A percentile compares a stretch with the other conserved stretches of the same genome.
Evolutionary conservation across 495 filamentous ascomycete genomes (phyloP).

Genomic region (Pyrenula massariospora): DNA sequence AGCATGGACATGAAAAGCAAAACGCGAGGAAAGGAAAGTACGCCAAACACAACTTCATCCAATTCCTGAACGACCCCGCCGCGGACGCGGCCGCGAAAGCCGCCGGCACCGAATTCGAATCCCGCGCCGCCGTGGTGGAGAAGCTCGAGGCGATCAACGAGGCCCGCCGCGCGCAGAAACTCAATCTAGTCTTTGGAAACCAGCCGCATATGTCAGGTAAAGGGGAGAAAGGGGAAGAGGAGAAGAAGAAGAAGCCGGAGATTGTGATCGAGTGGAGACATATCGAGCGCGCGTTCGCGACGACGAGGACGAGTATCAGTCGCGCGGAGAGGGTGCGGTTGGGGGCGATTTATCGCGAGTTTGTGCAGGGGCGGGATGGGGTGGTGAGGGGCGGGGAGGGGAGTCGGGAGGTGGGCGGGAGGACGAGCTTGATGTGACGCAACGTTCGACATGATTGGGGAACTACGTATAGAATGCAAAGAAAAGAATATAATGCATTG

Average conservation of each 20-base stretch:
- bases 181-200: constrained; percentile 16
- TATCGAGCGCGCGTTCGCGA: constrained; percentile 60
- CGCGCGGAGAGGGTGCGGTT: constrained; percentile 60
- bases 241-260: constrained; percentile 35
- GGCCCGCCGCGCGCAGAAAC: constrained; percentile 47
- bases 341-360: constrained; percentile 77
- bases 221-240: constrained; percentile 9
- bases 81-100: constrained; percentile 32
- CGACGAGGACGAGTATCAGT: constrained; percentile 77
- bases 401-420: constrained; percentile 78
- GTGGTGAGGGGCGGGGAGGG: constrained; percentile 91
- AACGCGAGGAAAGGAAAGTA: constrained; percentile 10
- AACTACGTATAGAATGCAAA: no score
- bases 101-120: constrained; percentile 35
- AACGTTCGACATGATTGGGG: no score
- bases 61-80: constrained; percentile 69
- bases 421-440: constrained; percentile 91
- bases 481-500: no score
- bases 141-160: constrained; percentile 66
- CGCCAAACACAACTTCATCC: constrained; percentile 47
- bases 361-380: constrained; percentile 79
- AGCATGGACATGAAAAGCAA: constrained; percentile 15
- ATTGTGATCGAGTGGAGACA: constrained; percentile 84
- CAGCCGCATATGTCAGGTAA: constrained; percentile 9
- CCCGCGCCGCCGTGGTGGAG: constrained; percentile 56